phyloP scores from a whole-genome alignment of 495 filamentous ascomycete species.

The Penicillium waksmanii region DNA sequence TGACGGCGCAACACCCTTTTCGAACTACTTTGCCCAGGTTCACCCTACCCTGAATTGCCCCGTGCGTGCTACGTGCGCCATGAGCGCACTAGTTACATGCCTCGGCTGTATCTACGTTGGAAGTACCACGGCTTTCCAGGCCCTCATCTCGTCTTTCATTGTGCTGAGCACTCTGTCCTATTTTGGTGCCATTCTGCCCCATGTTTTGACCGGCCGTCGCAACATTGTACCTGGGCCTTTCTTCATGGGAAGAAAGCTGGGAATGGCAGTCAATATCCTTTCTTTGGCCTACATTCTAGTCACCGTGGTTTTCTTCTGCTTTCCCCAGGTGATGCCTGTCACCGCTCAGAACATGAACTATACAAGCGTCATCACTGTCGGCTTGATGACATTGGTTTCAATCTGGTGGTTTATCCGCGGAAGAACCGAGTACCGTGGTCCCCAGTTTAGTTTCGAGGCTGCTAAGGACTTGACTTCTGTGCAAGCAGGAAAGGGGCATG shows the following conservation, averaged over 20 bases:
- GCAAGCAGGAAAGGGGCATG: neutral
- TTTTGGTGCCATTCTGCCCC: slow-evolving; percentile 68
- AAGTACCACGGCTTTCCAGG: slow-evolving; percentile 68
- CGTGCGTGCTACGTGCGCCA: slow-evolving; percentile 60
- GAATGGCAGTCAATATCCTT: slow-evolving; percentile 57
- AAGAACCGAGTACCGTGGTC: slow-evolving; percentile 34
- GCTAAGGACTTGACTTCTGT: slow-evolving; percentile 18
- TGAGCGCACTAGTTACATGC: slow-evolving; percentile 61
- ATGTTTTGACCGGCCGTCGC: slow-evolving; percentile 62
- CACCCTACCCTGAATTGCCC: slow-evolving; percentile 56
- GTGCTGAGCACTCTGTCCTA: slow-evolving; percentile 74
- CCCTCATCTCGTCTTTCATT: slow-evolving; percentile 74
- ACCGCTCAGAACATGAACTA: slow-evolving; percentile 67
- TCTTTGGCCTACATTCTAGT: slow-evolving; percentile 63
- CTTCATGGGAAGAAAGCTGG: slow-evolving; percentile 59
- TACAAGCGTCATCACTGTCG: slow-evolving; percentile 63
- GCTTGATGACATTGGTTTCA: slow-evolving; percentile 47
- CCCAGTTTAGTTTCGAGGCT: slow-evolving; percentile 37
- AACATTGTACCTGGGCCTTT: slow-evolving; percentile 71
- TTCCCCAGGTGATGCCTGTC: slow-evolving; percentile 60
- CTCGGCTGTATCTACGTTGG: slow-evolving; percentile 76
- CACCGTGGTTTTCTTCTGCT: slow-evolving; percentile 75
- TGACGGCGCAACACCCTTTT: slow-evolving; percentile 57
- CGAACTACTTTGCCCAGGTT: slow-evolving; percentile 39
- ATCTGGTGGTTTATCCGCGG: slow-evolving; percentile 39